phyloP scores from a whole-genome alignment of 2,329 filamentous ascomycete species.

The Fusarium goolgardi region DNA sequence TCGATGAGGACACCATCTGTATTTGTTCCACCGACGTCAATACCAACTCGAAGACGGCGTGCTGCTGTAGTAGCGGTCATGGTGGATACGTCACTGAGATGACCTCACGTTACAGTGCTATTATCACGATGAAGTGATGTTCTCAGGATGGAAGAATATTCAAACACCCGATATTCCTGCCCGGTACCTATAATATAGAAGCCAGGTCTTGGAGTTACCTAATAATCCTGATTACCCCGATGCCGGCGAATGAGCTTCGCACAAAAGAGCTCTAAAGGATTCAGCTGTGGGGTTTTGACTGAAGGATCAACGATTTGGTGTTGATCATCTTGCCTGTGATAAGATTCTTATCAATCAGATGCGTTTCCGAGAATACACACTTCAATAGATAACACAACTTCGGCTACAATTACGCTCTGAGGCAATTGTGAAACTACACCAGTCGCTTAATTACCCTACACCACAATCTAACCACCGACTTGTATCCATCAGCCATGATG shows the following conservation, averaged over 20 bases:
- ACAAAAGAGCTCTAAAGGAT: not conserved
- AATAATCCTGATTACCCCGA: not conserved
- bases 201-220: not conserved
- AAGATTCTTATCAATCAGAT: conserved; percentile 28
- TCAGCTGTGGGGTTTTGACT: conserved; percentile 8
- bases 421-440: not conserved
- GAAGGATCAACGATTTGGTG: conserved; percentile 12
- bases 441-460: not conserved
- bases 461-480: too few relatives aligned
- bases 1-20: conserved; percentile 66
- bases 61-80: conserved; percentile 21
- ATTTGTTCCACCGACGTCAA: conserved; percentile 64
- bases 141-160: not conserved
- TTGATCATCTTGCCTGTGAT: conserved; percentile 11
- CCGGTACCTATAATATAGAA: not conserved
- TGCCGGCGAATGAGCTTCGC: conserved; percentile 18
- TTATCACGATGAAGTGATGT: not conserved
- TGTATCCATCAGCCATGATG: not conserved
- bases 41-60: conserved; percentile 56
- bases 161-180: not conserved
- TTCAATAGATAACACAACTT: not conserved
- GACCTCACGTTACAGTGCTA: not conserved
- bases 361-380: not conserved
- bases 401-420: not conserved
- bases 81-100: not conserved